A percentile compares a stretch with the other conserved stretches of the same genome.
phyloP scores from a whole-genome alignment of 2,329 filamentous ascomycete species.

The Arthrobotrys pseudoclavata region DNA sequence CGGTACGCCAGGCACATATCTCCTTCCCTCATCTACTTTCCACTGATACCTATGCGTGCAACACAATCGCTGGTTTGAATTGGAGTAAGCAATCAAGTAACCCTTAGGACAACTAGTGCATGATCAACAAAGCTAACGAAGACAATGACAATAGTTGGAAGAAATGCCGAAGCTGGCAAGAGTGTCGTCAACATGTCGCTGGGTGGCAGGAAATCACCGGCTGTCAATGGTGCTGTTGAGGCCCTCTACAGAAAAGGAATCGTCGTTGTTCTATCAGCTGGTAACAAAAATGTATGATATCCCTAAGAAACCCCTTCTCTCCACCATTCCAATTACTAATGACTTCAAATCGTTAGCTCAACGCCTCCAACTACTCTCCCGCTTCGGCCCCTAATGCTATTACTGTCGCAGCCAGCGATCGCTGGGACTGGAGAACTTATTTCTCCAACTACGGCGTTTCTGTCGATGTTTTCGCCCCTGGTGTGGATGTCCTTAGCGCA shows the following conservation, averaged over 20 bases:
- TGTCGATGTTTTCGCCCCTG: constrained; percentile 71
- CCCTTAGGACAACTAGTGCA: too few relatives aligned
- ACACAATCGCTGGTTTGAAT: constrained; percentile 73
- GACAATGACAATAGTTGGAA: constrained; percentile 28
- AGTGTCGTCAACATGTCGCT: constrained; percentile 73
- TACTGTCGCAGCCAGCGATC: constrained; percentile 71
- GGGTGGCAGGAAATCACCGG: constrained; percentile 68
- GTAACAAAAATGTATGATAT: constrained; percentile 68
- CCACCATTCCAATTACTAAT: not conserved
- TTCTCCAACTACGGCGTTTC: constrained; percentile 70
- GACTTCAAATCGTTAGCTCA: constrained; percentile 57
- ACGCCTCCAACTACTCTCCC: constrained; percentile 70
- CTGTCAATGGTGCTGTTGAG: constrained; percentile 71
- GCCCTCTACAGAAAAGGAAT: constrained; percentile 69
- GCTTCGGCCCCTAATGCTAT: constrained; percentile 69
- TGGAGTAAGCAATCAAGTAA: constrained; percentile 65
- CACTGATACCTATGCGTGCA: not conserved
- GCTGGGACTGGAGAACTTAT: constrained; percentile 65
- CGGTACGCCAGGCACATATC: constrained; percentile 6
- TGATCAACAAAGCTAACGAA: not conserved
- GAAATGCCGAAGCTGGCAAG: constrained; percentile 41
- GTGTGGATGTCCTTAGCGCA: constrained; percentile 68
- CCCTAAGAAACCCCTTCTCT: not conserved
- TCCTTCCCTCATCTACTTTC: not conserved
- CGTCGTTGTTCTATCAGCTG: constrained; percentile 72